phyloP scores from a whole-genome alignment of 495 filamentous ascomycete genomes.

The Darksidea phi region DNA sequence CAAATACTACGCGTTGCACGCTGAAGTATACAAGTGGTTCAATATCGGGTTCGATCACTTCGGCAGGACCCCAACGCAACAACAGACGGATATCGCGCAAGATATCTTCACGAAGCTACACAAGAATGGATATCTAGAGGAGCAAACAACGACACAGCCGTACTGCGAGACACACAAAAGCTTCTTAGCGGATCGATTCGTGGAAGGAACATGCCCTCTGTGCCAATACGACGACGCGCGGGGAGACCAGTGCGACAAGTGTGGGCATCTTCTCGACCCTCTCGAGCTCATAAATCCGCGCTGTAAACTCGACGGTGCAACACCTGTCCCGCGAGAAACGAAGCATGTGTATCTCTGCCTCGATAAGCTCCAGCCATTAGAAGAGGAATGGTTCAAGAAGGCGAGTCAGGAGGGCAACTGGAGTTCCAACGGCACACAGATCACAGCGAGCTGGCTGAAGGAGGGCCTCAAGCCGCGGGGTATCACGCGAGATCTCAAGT shows the following conservation, averaged over 20 bases:
- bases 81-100: slow-evolving; percentile 86
- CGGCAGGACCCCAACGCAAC: slow-evolving; percentile 73
- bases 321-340: slow-evolving; percentile 68
- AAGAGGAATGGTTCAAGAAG: slow-evolving; percentile 68
- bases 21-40: slow-evolving; percentile 83
- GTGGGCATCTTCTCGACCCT: slow-evolving; percentile 73
- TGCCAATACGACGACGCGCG: slow-evolving; percentile 80
- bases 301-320: slow-evolving; percentile 83
- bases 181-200: slow-evolving; percentile 90
- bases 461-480: slow-evolving; percentile 78
- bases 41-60: slow-evolving; percentile 82
- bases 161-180: slow-evolving; percentile 78
- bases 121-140: slow-evolving; percentile 76
- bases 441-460: slow-evolving; percentile 68
- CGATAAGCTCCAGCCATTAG: slow-evolving; percentile 72
- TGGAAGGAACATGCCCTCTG: slow-evolving; percentile 82
- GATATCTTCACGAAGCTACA: slow-evolving; percentile 77
- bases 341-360: slow-evolving; percentile 75
- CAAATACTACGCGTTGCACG: slow-evolving; percentile 82
- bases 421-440: slow-evolving; percentile 68
- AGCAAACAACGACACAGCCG: slow-evolving; percentile 73
- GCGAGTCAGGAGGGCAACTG: slow-evolving; percentile 63
- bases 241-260: slow-evolving; percentile 87
- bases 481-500: slow-evolving; percentile 90
- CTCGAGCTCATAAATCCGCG: slow-evolving; percentile 56